Base-by-base conservation (phyloP, 176 grass and related monocot genomes). In the Eragrostis nindensis region DNA sequence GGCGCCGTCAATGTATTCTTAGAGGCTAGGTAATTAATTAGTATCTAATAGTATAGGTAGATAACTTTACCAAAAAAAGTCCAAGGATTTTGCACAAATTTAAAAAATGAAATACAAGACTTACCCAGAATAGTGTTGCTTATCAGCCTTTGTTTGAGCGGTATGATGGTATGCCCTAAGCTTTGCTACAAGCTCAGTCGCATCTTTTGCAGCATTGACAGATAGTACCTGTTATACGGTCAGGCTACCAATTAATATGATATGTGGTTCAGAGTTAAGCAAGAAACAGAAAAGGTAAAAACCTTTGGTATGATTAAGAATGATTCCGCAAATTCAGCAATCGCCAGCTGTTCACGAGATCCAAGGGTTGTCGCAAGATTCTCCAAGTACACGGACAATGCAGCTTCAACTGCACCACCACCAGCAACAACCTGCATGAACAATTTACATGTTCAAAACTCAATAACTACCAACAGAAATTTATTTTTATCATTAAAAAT, bases 201-300 rank as follows among this genome's bases (percentile, higher is more conserved):
- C 91, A 71, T 88, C 94, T 83, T 94, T 97, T 53, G 94, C 94
- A 77, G 94, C 94, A 83, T 94, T 97, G 29, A 94, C 94, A 94
- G 94, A 74, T 22, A 97, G 89, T 25, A 94, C 87, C 94, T 94
- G 47, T 36, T 10, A 39, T 81, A 66, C 79, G 27, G 40, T 81
- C 73, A 77, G 44, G 62, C 17, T 62, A 80, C 41, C 24, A 45
- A 73, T 82, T 62, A 65, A 32, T 62, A 82, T 72, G 6, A 6
- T 69, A 21, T 57, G 19, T 13, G 25, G 36, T 68, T n/a, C 42
- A 42, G 14, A 30, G 71, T 41, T 7, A 80, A 70, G 9, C 2
- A 38, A 5, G 26, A 36, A 68, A 65, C 7, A 65, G 2, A 68
- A 62, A 2, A 65, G 9, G 68, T 60, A 18, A 69, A 89, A 94